A percentile compares a stretch with the other conserved stretches of the same genome.
phyloP scores from a whole-genome alignment of 2,329 filamentous ascomycete genomes.

The Aspergillus ustus region DNA sequence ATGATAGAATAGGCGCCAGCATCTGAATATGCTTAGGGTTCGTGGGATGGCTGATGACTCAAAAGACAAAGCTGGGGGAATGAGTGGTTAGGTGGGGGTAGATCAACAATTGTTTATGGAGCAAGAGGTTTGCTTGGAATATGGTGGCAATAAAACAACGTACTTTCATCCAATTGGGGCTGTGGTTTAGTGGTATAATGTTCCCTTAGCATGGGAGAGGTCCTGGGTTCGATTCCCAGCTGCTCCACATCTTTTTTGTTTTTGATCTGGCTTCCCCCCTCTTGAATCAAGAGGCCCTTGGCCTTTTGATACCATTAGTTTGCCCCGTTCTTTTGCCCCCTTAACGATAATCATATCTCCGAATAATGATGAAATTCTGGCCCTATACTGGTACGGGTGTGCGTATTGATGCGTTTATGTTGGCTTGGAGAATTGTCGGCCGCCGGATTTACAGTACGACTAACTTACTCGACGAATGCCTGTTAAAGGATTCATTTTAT shows the following conservation, averaged over 20 bases:
- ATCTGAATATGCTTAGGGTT: too few species aligned
- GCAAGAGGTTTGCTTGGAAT: not conserved
- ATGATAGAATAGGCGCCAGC: too few species aligned
- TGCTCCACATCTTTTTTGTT: conserved; percentile 16
- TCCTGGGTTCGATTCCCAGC: conserved; percentile 20
- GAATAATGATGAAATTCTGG: not conserved
- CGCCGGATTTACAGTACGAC: not conserved
- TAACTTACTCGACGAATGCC: not conserved
- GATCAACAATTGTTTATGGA: too few species aligned
- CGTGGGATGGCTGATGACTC: too few species aligned
- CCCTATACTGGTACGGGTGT: not conserved
- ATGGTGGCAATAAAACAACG: not conserved
- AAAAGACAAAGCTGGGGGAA: not conserved
- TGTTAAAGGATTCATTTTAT: not conserved
- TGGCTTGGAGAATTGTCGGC: not conserved
- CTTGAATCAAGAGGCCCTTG: not conserved
- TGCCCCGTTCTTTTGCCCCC: not conserved
- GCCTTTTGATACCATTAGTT: not conserved
- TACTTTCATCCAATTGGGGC: conserved; percentile 4
- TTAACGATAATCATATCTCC: not conserved
- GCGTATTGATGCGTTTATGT: not conserved
- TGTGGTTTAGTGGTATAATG: conserved; percentile 20
- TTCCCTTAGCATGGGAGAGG: conserved; percentile 20
- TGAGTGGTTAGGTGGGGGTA: not conserved
- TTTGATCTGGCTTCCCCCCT: not conserved